Percentiles rank a stretch among this genome's conserved stretches.
Evolutionary conservation across 257 asterid genomes (phyloP).

Genomic region (Handroanthus guayacan): DNA sequence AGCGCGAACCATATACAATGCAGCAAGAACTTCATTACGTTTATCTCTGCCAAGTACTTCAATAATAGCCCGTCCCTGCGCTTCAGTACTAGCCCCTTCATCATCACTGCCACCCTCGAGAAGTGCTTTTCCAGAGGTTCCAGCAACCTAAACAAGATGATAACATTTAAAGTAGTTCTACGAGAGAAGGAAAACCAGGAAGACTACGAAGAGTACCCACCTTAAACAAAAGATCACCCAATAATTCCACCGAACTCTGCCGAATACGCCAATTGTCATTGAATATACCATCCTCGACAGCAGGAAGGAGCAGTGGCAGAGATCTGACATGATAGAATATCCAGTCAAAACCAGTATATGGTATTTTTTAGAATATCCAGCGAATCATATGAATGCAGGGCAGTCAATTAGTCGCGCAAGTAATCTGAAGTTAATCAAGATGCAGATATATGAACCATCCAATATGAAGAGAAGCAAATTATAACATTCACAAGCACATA

Average conservation of each 20-base stretch:
- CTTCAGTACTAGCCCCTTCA: constrained; percentile 99
- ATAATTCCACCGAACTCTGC: constrained; percentile 97
- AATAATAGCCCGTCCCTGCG: constrained; percentile 98
- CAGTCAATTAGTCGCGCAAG: not conserved
- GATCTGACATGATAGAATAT: constrained; percentile 57
- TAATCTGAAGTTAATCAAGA: not conserved
- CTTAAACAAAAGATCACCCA: constrained; percentile 98
- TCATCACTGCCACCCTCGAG: constrained; percentile 99
- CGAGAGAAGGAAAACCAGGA: constrained; percentile 25
- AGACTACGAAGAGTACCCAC: constrained; percentile 45
- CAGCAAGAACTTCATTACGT: constrained; percentile 99
- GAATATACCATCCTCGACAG: constrained; percentile 98
- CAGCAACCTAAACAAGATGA: constrained; percentile 80
- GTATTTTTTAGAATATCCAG: not conserved
- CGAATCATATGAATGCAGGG: not conserved
- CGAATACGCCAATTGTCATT: constrained; percentile 99
- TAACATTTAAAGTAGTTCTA: constrained; percentile 28
- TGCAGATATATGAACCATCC: constrained; percentile 1
- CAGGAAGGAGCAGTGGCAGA: constrained; percentile 96
- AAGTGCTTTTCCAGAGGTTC: constrained; percentile 99
- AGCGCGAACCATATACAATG: constrained; percentile 97
- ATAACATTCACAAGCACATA: constrained; percentile 48
- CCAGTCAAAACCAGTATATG: constrained; percentile 5
- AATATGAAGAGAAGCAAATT: constrained; percentile 4
- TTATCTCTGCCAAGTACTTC: constrained; percentile 97